Base-by-base conservation (phyloP, 257 asterid genomes). In the Verbena officinalis region DNA sequence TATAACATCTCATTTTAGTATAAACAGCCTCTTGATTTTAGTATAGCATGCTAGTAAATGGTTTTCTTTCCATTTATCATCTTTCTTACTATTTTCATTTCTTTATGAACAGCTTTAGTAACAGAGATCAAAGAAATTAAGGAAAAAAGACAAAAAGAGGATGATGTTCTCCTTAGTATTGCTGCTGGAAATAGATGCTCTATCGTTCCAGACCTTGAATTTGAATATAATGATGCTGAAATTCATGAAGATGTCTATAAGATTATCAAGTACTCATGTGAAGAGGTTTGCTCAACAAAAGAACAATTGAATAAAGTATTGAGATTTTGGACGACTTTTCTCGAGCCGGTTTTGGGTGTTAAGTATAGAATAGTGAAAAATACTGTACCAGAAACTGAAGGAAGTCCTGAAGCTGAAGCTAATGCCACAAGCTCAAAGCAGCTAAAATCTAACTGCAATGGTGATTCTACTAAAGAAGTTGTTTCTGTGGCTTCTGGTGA, bases 101-200 rank as follows among this genome's bases (percentile, higher is more conserved):
- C 71, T 59, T 21, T 22, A 64, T 67, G 63, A 45, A 62, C 94
- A 91, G 98, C 90, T 57, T 81, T 88, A 67, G 87, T 91, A 48
- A 72, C 86, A 20, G 96, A 91, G 75, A 91, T 91, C 66, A 91
- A 88, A 79, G 98, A 88, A 77, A 72, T 91, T 56, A 91, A 88
- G 88, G 96, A 88, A 80, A 84, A 78, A 67, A 81, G 84, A 54
- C 91, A 84, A 81, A 84, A 79, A 65, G 96, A 88, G 77, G 96
- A 86, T 44, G 79, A 82, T 64, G 78, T 80, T 65, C 84, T 86
- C 44, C 86, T 76, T 58, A 77, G 84, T 62, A 72, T 84, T 61
- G 82, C 91, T 61, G 91, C 88, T 44, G 98, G 94, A 67, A 86
- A 81, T 63, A 81, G 88, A 75, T 86, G 81, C 75, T 68, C 87